phyloP scores from a whole-genome alignment of 371 early-diverging fungal genomes.

The Mortierella sp. region DNA sequence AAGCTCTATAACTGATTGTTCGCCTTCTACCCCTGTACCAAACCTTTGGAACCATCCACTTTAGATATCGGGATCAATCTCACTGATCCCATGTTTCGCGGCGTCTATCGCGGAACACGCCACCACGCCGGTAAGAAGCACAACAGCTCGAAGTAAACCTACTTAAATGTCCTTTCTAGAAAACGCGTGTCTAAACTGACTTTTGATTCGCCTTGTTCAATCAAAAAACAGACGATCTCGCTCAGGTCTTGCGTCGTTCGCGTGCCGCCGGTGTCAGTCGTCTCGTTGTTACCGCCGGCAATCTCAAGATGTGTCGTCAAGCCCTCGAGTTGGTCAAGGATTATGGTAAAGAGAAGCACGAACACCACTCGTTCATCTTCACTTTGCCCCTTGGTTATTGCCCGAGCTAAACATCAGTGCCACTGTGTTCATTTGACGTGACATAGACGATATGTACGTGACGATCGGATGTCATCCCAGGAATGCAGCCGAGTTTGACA shows the following conservation, averaged over 20 bases:
- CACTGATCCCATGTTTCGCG: constrained; percentile 88
- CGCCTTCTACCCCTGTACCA: neutral
- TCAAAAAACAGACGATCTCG: constrained; percentile 87
- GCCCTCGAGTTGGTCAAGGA: constrained; percentile 68
- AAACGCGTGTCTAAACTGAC: too few species aligned
- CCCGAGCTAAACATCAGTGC: neutral
- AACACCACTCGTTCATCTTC: too few species aligned
- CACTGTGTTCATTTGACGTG: neutral
- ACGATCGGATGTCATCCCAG: constrained; percentile 95
- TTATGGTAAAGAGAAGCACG: constrained; percentile 57
- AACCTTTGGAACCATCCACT: neutral
- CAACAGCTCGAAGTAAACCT: neutral
- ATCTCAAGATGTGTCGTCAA: constrained; percentile 70
- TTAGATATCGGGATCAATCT: constrained; percentile 88
- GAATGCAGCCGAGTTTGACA: constrained; percentile 80
- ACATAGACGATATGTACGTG: constrained; percentile 68
- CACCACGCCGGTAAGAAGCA: constrained; percentile 70
- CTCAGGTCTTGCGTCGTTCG: constrained; percentile 75
- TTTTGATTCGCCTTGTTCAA: neutral
- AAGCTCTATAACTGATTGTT: too few species aligned
- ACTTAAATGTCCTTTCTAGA: too few species aligned
- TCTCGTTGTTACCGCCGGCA: constrained; percentile 85
- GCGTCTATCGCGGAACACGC: constrained; percentile 84
- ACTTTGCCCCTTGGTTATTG: too few species aligned
- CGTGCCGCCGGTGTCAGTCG: constrained; percentile 72